phyloP scores from a whole-genome alignment of 2,329 filamentous ascomycete genomes.

The Trichoderma brevicompactum region DNA sequence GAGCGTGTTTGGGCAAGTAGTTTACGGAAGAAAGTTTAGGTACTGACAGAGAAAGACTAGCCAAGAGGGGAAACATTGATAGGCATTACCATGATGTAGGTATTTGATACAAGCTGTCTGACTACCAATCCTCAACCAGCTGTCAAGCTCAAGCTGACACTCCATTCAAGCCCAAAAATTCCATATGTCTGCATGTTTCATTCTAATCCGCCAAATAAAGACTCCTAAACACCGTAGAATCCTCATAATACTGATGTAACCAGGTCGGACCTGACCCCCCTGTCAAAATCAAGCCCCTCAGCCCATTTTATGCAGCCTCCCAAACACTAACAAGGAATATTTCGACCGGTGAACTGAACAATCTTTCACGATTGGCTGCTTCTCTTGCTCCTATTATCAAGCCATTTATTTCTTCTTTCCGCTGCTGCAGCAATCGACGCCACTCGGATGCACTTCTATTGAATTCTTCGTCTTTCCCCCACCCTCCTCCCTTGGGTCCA shows the following conservation, averaged over 20 bases:
- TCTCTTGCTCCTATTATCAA: neutral
- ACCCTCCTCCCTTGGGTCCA: neutral
- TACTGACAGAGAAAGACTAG: too few species aligned
- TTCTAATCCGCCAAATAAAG: too few species aligned
- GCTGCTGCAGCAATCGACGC: neutral
- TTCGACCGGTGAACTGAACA: neutral
- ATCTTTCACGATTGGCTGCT: neutral
- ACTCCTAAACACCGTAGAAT: too few species aligned
- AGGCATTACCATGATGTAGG: too few species aligned
- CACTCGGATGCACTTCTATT: neutral
- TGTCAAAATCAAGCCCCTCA: neutral
- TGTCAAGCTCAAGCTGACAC: too few species aligned
- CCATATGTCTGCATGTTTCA: too few species aligned
- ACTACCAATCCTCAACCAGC: too few species aligned
- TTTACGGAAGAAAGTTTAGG: too few species aligned
- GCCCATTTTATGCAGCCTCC: neutral
- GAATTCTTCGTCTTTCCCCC: neutral
- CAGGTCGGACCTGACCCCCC: neutral
- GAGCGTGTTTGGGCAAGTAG: neutral
- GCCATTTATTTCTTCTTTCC: neutral
- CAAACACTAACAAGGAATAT: neutral
- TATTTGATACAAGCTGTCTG: too few species aligned
- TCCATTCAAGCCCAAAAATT: too few species aligned
- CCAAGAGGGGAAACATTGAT: too few species aligned
- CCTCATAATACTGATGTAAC: too few species aligned